Conservation (phyloP, 2,329 filamentous ascomycete species). For the Aspergillus puulaauensis region DNA sequence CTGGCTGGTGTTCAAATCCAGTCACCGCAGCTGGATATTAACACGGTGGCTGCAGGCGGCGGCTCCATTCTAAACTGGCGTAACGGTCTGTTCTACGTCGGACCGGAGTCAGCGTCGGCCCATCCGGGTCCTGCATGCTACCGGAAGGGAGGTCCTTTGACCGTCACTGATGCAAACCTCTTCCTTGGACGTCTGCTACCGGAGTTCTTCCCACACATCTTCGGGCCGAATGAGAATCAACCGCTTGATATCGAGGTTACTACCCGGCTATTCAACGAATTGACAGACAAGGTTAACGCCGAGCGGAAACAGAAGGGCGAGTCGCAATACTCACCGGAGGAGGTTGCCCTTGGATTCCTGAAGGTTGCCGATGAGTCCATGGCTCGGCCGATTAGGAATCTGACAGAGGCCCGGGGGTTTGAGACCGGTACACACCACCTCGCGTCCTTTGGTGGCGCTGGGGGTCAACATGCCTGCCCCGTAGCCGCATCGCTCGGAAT, state of each 20-base stretch:
- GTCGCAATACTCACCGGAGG: conserved; percentile 52
- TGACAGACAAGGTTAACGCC: conserved; percentile 59
- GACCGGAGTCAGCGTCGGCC: conserved; percentile 85
- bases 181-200: conserved; percentile 82
- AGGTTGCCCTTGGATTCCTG: conserved; percentile 43
- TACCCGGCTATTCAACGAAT: conserved; percentile 69
- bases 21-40: conserved; percentile 88
- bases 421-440: conserved; percentile 88
- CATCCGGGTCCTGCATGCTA: conserved; percentile 93
- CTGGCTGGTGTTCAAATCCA: conserved; percentile 94
- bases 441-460: conserved; percentile 88
- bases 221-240: conserved; percentile 85
- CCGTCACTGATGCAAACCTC: conserved; percentile 89
- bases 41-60: conserved; percentile 89
- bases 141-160: conserved; percentile 83
- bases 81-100: conserved; percentile 88
- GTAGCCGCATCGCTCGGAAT: conserved; percentile 85
- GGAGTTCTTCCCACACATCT: conserved; percentile 95
- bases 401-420: conserved; percentile 89
- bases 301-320: conserved; percentile 53
- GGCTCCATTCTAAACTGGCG: conserved; percentile 70
- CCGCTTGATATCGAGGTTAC: conserved; percentile 76
- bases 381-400: conserved; percentile 74
- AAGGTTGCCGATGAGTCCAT: conserved; percentile 46
- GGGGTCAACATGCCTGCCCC: conserved; percentile 88